These are phyloP conservation scores for Tuber calosporum DNA, from an alignment of 495 filamentous ascomycete genomes.

Conservation along the genomic window DNA sequence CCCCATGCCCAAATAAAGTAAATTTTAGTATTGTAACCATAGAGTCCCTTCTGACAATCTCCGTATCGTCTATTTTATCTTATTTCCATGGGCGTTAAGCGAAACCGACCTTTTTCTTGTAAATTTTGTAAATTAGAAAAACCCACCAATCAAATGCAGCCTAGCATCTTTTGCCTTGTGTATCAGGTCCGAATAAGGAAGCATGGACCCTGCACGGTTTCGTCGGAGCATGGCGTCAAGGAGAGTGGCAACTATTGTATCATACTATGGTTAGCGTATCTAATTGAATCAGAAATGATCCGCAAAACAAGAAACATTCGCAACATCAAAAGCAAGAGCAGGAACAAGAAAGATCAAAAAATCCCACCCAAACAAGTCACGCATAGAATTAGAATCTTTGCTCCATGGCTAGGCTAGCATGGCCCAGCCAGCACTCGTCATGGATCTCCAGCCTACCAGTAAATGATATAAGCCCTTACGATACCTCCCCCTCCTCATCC, in stretches of 20 bases:
- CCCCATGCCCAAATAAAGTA: neutral
- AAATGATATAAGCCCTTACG: neutral
- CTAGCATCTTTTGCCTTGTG: neutral
- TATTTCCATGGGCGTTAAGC: constrained; percentile 16
- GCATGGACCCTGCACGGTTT: constrained; percentile 13
- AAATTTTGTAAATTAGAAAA: neutral
- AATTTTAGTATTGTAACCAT: neutral
- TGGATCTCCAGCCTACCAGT: neutral
- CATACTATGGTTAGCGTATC: too few species aligned
- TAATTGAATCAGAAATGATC: neutral
- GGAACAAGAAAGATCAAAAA: neutral
- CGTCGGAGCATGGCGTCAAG: constrained; percentile 6
- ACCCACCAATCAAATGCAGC: neutral
- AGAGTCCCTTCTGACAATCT: neutral
- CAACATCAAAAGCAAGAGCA: neutral
- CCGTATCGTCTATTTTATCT: neutral
- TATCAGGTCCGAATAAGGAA: neutral
- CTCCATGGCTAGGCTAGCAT: neutral
- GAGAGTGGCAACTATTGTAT: neutral
- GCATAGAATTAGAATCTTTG: too few species aligned
- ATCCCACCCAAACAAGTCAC: too few species aligned
- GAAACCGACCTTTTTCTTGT: constrained; percentile 15
- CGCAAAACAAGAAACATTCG: neutral
- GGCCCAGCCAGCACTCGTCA: constrained; percentile 10
- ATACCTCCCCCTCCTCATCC: neutral